Evolutionary conservation across 805 yeast species (phyloP).

Genomic region (Teunomyces barrocoloradensis): DNA sequence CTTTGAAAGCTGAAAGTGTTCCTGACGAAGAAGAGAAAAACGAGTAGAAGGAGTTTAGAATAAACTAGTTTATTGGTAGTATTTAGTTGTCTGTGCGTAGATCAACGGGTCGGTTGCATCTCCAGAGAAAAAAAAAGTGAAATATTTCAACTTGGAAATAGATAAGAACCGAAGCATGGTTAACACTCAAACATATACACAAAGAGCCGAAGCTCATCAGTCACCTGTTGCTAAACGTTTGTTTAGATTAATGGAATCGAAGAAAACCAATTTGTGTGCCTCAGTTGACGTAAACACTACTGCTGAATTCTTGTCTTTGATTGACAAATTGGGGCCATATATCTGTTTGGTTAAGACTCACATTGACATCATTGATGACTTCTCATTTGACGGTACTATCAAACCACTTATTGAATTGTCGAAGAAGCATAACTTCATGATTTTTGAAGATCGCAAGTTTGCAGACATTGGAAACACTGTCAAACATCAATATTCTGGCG

Average conservation of each 20-base stretch:
- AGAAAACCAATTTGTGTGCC: slow-evolving; percentile 89
- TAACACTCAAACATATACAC: slow-evolving; percentile 46
- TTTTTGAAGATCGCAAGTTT: slow-evolving; percentile 96
- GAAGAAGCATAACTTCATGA: slow-evolving; percentile 79
- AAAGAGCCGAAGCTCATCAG: slow-evolving; percentile 67
- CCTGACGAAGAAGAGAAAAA: neutral
- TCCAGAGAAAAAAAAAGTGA: neutral
- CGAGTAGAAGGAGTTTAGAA: neutral
- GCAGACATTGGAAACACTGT: slow-evolving; percentile 99
- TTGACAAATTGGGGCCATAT: slow-evolving; percentile 84
- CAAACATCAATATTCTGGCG: slow-evolving; percentile 88
- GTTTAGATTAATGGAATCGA: slow-evolving; percentile 68
- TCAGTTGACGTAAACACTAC: slow-evolving; percentile 88
- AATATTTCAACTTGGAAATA: neutral
- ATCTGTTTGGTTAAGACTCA: slow-evolving; percentile 93
- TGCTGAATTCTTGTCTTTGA: slow-evolving; percentile 63
- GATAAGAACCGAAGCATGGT: slow-evolving; percentile 16
- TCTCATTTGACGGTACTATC: slow-evolving; percentile 75
- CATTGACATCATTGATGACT: slow-evolving; percentile 89
- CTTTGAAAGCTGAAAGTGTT: neutral
- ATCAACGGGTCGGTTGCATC: neutral
- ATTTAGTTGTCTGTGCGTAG: neutral
- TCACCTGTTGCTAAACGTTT: slow-evolving; percentile 80
- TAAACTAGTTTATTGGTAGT: neutral
- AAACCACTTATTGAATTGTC: slow-evolving; percentile 71